phyloP scores from a whole-genome alignment of 768 basidiomycete species.

The Pulveroboletus sp. region DNA sequence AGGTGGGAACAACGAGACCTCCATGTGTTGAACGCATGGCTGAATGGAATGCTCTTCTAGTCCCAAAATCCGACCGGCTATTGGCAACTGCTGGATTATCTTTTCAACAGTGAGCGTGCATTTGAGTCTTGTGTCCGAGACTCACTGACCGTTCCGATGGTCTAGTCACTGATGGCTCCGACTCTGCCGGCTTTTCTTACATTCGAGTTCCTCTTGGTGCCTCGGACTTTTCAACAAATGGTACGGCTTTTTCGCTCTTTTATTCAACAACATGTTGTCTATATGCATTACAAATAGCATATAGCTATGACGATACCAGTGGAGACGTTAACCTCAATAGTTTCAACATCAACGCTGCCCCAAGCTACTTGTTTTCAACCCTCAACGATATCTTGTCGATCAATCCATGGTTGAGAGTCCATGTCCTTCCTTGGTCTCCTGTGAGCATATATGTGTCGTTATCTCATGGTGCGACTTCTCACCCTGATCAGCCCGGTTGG shows the following conservation, averaged over 20 bases:
- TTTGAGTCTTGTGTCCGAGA: background rate
- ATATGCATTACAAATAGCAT: slow-evolving; percentile 35
- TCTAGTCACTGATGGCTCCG: slow-evolving; percentile 51
- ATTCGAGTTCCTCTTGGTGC: slow-evolving; percentile 69
- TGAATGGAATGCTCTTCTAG: slow-evolving; percentile 28
- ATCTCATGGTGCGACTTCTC: background rate
- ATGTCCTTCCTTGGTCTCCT: slow-evolving; percentile 71
- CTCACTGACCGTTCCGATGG: background rate
- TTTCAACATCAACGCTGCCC: slow-evolving; percentile 56
- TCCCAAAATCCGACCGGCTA: slow-evolving; percentile 51
- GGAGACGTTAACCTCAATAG: slow-evolving; percentile 54
- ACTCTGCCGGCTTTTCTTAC: slow-evolving; percentile 64
- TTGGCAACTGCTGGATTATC: slow-evolving; percentile 49
- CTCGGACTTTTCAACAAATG: slow-evolving; percentile 60
- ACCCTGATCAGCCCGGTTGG: slow-evolving; percentile 58
- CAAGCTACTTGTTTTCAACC: slow-evolving; percentile 59
- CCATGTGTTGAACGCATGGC: background rate
- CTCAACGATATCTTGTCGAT: slow-evolving; percentile 59
- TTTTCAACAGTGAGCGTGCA: slow-evolving; percentile 42
- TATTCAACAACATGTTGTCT: background rate
- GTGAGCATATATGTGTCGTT: slow-evolving; percentile 35
- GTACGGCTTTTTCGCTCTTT: slow-evolving; percentile 32
- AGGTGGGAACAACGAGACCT: slow-evolving; percentile 37
- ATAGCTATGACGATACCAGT: slow-evolving; percentile 60
- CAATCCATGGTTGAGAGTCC: slow-evolving; percentile 50